Base-by-base conservation (phyloP, 352 stramenopile genomes). In the Phytophthora tentaculata region DNA sequence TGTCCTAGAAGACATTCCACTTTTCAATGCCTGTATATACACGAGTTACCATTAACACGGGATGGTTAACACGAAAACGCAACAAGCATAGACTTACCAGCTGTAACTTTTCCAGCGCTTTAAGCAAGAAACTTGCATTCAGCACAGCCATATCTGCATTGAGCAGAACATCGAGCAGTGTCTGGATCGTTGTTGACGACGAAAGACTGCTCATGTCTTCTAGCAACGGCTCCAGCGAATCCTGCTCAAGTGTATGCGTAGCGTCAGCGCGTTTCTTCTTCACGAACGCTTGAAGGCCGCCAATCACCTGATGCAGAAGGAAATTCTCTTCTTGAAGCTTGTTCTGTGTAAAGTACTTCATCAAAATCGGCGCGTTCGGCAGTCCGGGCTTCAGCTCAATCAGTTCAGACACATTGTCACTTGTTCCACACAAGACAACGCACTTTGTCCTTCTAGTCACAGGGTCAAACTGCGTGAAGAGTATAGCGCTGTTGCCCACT, bases 271-370 rank as follows among this genome's bases (percentile, higher is more conserved):
- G 67, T 64, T 84, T 89, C 67, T 88, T 88, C 66, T 89, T 92
- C 20, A 86, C 84, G 37, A 84, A 90, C n/a, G 81, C 74, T 56
- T 91, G 84, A 14, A 96, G 74, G 2, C 76, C 74, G 7, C 83
- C 83, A 23, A 92, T 86, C 12, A 96, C 75, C 62, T 96, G 88
- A 22, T 96, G 86, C 50, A 96, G 60, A 28, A 92, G 53, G 48
- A 94, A 96, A n/a, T 90, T 91, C 50, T 96, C 88, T 58, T 96
- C 86, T 70, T 96, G 86, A 10, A 92, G 80, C 48, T 92, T 92
- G 60, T 93, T 94, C 52, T 96, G 81, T 9, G 83, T 90, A 53
- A 94, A 94, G 67, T 96, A 96, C 52, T 91, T 92, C 65, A 92
- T 80, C 69, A 94, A 58, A 39, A 87, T 88, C 3, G 81, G 77